Percentiles rank a stretch among this genome's conserved stretches.
These are phyloP conservation scores for Ensete ventricosum DNA, from an alignment of 176 grass and related monocot genomes.

Conservation along the genomic window DNA sequence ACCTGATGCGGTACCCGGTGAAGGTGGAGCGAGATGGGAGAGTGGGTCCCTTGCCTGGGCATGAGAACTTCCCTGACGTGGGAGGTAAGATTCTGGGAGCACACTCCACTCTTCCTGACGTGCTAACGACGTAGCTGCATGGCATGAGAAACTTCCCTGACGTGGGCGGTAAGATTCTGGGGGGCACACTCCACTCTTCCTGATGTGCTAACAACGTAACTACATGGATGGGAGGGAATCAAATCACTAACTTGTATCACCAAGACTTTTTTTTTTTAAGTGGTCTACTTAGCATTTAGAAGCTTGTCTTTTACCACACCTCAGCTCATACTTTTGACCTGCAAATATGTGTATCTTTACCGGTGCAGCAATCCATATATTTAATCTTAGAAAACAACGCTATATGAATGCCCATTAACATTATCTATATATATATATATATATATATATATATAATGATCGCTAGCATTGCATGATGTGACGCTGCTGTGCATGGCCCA, in stretches of 20 bases:
- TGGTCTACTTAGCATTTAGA: neutral
- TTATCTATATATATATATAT: too few species aligned
- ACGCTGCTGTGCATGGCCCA: too few species aligned
- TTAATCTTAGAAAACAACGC: too few species aligned
- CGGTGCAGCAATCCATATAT: too few species aligned
- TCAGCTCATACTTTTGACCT: too few species aligned
- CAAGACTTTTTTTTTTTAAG: neutral
- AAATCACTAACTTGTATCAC: neutral
- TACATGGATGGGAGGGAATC: neutral
- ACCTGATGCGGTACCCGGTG: constrained; percentile 2
- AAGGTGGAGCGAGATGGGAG: constrained; percentile 1
- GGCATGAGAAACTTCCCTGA: too few species aligned
- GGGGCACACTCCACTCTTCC: too few species aligned
- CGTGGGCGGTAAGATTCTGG: neutral
- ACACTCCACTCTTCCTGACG: constrained; percentile 8
- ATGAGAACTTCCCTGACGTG: constrained; percentile 2
- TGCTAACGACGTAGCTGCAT: constrained; percentile 8
- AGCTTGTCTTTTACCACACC: neutral
- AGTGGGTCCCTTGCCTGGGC: neutral
- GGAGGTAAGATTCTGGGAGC: constrained; percentile 8
- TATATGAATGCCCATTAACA: too few species aligned
- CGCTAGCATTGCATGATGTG: too few species aligned
- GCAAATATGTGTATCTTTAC: too few species aligned
- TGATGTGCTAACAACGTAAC: too few species aligned
- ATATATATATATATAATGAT: too few species aligned